A percentile compares a stretch with the other conserved stretches of the same genome.
Conservation (phyloP, 768 basidiomycete species). For the Chalciporus chontae region DNA sequence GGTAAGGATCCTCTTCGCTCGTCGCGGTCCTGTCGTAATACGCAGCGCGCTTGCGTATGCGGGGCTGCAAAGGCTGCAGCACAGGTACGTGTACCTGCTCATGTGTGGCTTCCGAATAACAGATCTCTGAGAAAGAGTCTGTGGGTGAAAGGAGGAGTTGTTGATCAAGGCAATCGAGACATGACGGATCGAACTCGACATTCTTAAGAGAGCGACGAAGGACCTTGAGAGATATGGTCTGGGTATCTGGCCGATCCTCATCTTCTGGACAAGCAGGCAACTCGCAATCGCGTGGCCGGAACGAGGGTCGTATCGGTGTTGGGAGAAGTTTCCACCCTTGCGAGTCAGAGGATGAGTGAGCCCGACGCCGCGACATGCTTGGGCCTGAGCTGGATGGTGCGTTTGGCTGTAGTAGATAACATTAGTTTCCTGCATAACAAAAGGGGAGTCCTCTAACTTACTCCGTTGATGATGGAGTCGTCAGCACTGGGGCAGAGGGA, state of each 20-base stretch:
- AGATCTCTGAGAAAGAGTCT: conserved; percentile 41
- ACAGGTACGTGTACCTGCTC: conserved; percentile 27
- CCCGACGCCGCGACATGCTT: conserved; percentile 25
- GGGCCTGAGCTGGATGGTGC: conserved; percentile 5
- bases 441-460: conserved; percentile 5
- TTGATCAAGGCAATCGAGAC: conserved; percentile 41
- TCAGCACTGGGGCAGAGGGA: conserved; percentile 27
- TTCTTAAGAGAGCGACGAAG: conserved; percentile 33
- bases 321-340: conserved; percentile 31
- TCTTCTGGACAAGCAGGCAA: conserved; percentile 29
- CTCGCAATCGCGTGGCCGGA: conserved; percentile 33
- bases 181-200: conserved; percentile 39
- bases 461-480: conserved; percentile 23
- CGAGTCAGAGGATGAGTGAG: conserved; percentile 32
- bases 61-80: conserved; percentile 31
- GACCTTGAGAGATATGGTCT: conserved; percentile 30
- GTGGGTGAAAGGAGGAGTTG: conserved; percentile 39
- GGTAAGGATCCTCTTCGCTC: conserved; percentile 34
- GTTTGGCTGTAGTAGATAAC: conserved; percentile 12
- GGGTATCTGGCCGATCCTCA: conserved; percentile 23
- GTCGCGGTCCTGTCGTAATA: conserved; percentile 32
- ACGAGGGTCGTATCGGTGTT: conserved; percentile 32
- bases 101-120: conserved; percentile 40
- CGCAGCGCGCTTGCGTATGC: conserved; percentile 27
- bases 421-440: neutral